Percentiles rank a stretch among this genome's conserved stretches.
phyloP scores from a whole-genome alignment of 1,284 basidiomycete genomes.

The Cutaneotrichosporon dermatis region DNA sequence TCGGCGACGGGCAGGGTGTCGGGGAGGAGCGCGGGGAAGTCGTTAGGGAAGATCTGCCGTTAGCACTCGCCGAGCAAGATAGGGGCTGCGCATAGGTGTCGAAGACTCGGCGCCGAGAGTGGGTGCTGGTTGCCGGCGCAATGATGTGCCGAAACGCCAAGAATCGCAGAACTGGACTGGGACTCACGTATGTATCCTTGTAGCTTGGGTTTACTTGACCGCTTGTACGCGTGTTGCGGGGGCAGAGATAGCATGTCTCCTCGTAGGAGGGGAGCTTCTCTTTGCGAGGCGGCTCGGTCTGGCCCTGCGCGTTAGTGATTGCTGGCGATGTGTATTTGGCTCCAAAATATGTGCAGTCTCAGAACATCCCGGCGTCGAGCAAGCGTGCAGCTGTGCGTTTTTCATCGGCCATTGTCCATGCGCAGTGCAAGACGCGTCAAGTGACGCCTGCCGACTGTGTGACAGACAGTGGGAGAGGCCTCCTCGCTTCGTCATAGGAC shows the following conservation, averaged over 20 bases:
- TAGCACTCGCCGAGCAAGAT: not conserved
- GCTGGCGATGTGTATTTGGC: not conserved
- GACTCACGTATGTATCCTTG: slow-evolving; percentile 58
- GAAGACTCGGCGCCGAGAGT: no score
- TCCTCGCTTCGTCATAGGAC: no score
- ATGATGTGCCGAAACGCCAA: no score
- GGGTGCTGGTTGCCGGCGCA: no score
- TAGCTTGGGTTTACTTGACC: slow-evolving; percentile 70
- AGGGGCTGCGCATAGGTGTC: not conserved
- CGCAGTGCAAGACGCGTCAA: no score
- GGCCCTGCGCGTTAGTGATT: slow-evolving; percentile 64
- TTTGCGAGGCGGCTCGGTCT: slow-evolving; percentile 64
- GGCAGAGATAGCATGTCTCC: slow-evolving; percentile 81
- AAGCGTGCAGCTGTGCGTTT: no score
- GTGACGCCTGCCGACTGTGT: no score
- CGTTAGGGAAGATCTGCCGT: slow-evolving; percentile 65
- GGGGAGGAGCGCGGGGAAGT: slow-evolving; percentile 76
- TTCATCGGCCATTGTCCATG: no score
- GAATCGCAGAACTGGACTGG: no score
- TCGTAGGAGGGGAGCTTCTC: slow-evolving; percentile 65
- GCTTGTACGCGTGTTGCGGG: slow-evolving; percentile 75
- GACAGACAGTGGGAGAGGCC: no score
- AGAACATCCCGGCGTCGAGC: no score
- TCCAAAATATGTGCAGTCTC: no score
- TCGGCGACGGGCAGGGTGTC: slow-evolving; percentile 16